phyloP scores from a whole-genome alignment of 805 yeast species.

The Ogataea glucozyma region DNA sequence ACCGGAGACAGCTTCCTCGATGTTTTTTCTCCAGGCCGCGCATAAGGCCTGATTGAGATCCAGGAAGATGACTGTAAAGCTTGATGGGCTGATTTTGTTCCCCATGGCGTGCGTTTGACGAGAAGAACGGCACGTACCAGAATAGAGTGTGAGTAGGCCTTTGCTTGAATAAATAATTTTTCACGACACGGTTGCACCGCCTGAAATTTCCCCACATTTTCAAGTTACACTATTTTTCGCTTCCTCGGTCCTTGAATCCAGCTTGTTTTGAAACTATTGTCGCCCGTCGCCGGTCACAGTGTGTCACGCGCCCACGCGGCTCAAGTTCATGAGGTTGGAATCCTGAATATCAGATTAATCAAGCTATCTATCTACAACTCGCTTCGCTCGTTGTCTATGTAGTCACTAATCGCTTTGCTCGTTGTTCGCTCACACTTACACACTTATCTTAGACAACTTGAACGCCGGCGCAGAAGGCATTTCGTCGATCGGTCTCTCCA shows the following conservation, averaged over 20 bases:
- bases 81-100: background rate
- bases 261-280: too few relatives aligned
- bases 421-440: conserved; percentile 20
- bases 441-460: conserved; percentile 54
- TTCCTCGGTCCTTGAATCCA: too few relatives aligned
- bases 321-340: too few relatives aligned
- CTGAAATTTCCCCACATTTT: conserved; percentile 1
- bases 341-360: too few relatives aligned
- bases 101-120: background rate
- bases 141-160: too few relatives aligned
- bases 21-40: conserved; percentile 21
- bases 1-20: too few relatives aligned
- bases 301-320: too few relatives aligned
- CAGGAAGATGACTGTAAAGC: conserved; percentile 22
- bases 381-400: too few relatives aligned
- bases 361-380: too few relatives aligned
- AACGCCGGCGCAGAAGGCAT: conserved; percentile 62
- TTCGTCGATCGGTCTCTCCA: conserved; percentile 72
- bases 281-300: too few relatives aligned
- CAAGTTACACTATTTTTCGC: background rate
- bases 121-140: background rate
- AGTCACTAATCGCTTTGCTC: conserved; percentile 2
- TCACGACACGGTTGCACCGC: background rate
- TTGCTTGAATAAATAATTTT: too few relatives aligned
- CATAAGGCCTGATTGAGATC: conserved; percentile 25